Evolutionary conservation across 2,329 filamentous ascomycete species (phyloP), one percentile per base, ranked within the genome.

Genomic region (Sphaerulina musiva): DNA sequence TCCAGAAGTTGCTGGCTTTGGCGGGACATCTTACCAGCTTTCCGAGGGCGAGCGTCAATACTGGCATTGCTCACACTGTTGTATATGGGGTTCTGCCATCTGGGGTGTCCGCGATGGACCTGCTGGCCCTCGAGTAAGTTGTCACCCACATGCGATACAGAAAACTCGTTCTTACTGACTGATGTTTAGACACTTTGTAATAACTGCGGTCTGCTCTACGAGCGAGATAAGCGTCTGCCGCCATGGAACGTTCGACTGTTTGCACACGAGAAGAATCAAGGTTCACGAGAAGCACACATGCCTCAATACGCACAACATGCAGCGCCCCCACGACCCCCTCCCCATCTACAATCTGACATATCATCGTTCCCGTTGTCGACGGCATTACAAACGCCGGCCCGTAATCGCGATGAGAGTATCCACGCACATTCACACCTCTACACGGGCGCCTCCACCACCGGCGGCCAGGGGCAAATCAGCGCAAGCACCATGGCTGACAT

Each of bases 71-170:
- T 77, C 78, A 43, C 92, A 97, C 71, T 98, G 93, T 70, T 79
- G 80, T 56, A 83, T 96, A 34, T 92, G 87, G 83, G 93, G 92
- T 12, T 85, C 85, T 46, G 87, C 89, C 29, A 89, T 96, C 7
- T 98, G 93, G 93, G 91, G 89, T 46, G 92, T 97, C 2, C 80
- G 93, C 64, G 91, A 97, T 72, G 93, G 93, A 23, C 93, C 93
- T 11, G 78, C 81, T 51, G 92, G 91, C 51, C 81, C 87, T 59
- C 86, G 88, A 72, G 48, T 51, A 39, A 51, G 48, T 45, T 36
- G 8, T 5, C 29, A 12, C 10, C 10, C 32, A 6, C 12, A 14
- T 38, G 11, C 44, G 31, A 7, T n/a, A n/a, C 3, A 5, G 8
- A 6, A 11, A 44, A 10, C 17, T 29, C 4, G 20, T 20, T 26